Percentiles rank a stretch among this genome's conserved stretches.
phyloP scores from a whole-genome alignment of 2,329 filamentous ascomycete species.

The Tolypocladium cylindrosporum region DNA sequence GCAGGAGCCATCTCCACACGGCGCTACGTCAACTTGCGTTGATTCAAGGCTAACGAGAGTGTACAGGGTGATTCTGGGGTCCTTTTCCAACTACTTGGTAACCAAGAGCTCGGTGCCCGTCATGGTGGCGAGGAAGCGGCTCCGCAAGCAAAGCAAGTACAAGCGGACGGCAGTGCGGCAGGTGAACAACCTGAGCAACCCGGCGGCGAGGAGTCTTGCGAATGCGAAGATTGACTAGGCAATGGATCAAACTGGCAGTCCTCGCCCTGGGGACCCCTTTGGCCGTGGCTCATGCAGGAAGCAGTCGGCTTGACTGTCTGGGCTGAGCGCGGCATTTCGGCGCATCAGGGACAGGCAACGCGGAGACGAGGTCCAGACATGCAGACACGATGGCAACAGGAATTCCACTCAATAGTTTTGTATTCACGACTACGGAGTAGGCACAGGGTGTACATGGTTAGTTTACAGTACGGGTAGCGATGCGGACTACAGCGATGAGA shows the following conservation, averaged over 20 bases:
- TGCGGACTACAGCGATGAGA: neutral
- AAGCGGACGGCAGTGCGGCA: slow-evolving; percentile 58
- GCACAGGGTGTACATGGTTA: neutral
- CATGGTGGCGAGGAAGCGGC: slow-evolving; percentile 90
- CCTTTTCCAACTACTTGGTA: slow-evolving; percentile 94
- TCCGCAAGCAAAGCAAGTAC: slow-evolving; percentile 79
- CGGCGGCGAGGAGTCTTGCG: slow-evolving; percentile 54
- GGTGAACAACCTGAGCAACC: slow-evolving; percentile 72
- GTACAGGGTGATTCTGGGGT: slow-evolving; percentile 77
- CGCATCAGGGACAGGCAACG: neutral
- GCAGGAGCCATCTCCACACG: slow-evolving; percentile 18
- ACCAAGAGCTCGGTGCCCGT: slow-evolving; percentile 95
- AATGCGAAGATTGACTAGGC: slow-evolving; percentile 63
- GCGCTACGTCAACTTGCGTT: neutral
- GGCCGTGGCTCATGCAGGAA: neutral
- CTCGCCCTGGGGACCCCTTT: neutral
- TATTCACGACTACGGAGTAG: neutral
- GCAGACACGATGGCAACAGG: neutral
- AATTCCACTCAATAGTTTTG: neutral
- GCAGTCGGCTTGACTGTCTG: neutral
- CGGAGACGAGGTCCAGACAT: neutral
- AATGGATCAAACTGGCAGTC: neutral
- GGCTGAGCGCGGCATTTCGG: neutral
- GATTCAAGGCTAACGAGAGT: slow-evolving; percentile 19
- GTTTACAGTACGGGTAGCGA: neutral